These are phyloP conservation scores for Apiotrichum domesticum DNA, from an alignment of 1,284 basidiomycete species.

Conservation along the genomic window DNA sequence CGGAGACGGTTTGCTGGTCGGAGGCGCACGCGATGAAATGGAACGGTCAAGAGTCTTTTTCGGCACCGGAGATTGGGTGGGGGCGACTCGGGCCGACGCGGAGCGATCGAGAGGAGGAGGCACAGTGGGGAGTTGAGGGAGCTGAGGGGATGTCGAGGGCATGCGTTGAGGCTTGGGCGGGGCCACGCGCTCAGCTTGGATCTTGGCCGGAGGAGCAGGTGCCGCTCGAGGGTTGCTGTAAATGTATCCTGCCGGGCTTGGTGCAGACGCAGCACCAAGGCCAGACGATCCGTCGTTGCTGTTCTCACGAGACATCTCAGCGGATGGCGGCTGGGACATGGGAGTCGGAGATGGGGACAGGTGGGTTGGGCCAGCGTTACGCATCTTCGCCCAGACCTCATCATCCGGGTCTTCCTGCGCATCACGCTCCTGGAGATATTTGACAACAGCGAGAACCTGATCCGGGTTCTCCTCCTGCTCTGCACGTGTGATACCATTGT, in stretches of 20 bases:
- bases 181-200: conserved; percentile 17
- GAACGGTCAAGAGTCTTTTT: conserved; percentile 37
- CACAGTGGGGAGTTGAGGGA: neutral
- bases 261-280: neutral
- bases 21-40: conserved; percentile 48
- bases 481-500: conserved; percentile 86
- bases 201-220: conserved; percentile 11
- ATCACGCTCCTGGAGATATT: conserved; percentile 60
- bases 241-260: neutral
- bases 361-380: conserved; percentile 35
- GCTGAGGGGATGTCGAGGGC: conserved; percentile 8
- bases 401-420: conserved; percentile 45
- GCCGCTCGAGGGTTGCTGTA: conserved; percentile 14
- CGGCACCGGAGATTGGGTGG: conserved; percentile 18
- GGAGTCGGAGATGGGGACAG: conserved; percentile 15
- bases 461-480: conserved; percentile 99
- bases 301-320: conserved; percentile 42
- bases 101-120: conserved; percentile 6
- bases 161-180: conserved; percentile 13
- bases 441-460: conserved; percentile 96
- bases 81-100: conserved; percentile 23
- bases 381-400: conserved; percentile 74
- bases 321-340: conserved; percentile 17
- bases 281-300: conserved; percentile 24
- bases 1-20: conserved; percentile 17